phyloP scores from a whole-genome alignment of 495 filamentous ascomycete species.

The Ramalina intermedia region DNA sequence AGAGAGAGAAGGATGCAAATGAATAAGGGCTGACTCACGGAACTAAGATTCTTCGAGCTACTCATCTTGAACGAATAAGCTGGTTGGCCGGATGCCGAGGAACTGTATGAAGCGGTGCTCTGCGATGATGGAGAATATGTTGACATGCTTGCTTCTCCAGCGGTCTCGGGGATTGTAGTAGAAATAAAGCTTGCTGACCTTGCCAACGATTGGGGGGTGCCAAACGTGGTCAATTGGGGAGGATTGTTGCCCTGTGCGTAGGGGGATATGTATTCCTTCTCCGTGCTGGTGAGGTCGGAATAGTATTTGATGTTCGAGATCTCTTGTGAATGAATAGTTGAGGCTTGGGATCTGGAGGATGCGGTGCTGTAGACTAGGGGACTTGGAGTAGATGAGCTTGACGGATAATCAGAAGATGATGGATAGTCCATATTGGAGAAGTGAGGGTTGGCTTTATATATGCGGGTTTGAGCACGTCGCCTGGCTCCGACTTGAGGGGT shows the following conservation, averaged over 20 bases:
- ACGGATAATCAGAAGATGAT: conserved; percentile 3
- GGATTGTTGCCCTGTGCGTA: conserved; percentile 10
- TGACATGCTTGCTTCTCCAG: conserved; percentile 4
- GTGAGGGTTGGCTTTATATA: conserved; percentile 7
- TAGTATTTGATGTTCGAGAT: conserved; percentile 5
- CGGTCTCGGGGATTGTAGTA: not conserved
- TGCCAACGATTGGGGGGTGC: conserved; percentile 1
- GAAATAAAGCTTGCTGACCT: conserved; percentile 3
- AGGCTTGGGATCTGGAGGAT: conserved; percentile 3
- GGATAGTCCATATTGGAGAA: conserved; percentile 10
- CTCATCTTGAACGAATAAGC: conserved; percentile 12
- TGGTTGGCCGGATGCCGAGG: conserved; percentile 2
- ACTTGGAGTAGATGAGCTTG: not conserved
- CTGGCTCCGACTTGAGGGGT: too few relatives aligned
- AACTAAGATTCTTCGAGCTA: conserved; percentile 8
- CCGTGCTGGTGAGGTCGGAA: conserved; percentile 3
- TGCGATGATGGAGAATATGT: conserved; percentile 12
- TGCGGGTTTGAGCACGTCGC: not conserved
- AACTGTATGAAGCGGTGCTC: conserved; percentile 7
- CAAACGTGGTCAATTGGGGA: not conserved
- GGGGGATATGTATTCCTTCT: conserved; percentile 12
- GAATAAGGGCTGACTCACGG: conserved; percentile 10
- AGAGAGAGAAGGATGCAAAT: conserved; percentile 1
- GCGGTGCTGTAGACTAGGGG: not conserved
- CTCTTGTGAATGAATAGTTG: not conserved